These are phyloP conservation scores for Euphrasia arctica DNA, from an alignment of 305 asterid genomes.

Conservation along the genomic window DNA sequence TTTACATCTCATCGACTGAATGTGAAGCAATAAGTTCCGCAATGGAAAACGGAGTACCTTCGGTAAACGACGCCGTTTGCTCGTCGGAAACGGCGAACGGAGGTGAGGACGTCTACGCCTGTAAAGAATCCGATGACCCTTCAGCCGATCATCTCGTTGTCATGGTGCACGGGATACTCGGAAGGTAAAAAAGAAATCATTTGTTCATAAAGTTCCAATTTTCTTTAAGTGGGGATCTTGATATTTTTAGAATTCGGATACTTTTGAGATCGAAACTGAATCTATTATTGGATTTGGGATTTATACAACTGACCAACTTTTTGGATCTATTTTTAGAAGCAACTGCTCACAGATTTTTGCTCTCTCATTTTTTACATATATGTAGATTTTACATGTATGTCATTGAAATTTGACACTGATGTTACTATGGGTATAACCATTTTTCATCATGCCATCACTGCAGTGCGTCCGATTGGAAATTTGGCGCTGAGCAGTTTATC, in stretches of 20 bases:
- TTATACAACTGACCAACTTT: background rate
- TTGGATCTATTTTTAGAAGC: background rate
- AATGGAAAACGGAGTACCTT: conserved; percentile 33
- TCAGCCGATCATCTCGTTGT: conserved; percentile 76
- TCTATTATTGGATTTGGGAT: background rate
- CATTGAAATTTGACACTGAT: background rate
- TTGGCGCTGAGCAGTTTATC: conserved; percentile 53
- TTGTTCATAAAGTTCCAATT: background rate
- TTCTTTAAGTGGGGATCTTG: background rate
- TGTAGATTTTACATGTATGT: background rate
- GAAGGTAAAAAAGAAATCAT: conserved; percentile 39
- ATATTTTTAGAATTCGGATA: background rate
- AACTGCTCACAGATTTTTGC: background rate
- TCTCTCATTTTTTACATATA: background rate
- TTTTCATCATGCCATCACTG: conserved; percentile 7
- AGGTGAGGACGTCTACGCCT: conserved; percentile 52
- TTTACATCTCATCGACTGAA: background rate
- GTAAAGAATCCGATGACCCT: conserved; percentile 38
- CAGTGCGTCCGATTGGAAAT: conserved; percentile 57
- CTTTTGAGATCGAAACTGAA: background rate
- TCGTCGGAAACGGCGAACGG: conserved; percentile 47
- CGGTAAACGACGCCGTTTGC: conserved; percentile 35
- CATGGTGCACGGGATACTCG: conserved; percentile 28
- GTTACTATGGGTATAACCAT: background rate
- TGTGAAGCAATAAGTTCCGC: background rate